These are phyloP conservation scores for Phalaenopsis aphrodite DNA, from an alignment of 106 monocot genomes.

Conservation along the genomic window DNA sequence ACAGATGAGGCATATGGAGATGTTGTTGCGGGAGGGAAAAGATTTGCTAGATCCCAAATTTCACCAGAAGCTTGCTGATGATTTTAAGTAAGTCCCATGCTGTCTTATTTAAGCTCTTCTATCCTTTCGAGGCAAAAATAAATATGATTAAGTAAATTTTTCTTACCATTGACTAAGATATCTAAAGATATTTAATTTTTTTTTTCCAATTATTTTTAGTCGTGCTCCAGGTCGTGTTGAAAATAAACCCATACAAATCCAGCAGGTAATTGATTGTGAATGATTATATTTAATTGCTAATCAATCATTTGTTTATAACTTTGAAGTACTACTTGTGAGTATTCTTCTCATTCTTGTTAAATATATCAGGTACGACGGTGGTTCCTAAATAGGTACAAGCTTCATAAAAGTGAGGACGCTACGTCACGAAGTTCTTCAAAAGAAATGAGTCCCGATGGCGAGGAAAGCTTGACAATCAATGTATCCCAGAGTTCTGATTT, in stretches of 20 bases:
- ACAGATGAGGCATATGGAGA: constrained; percentile 6
- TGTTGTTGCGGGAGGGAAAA: background rate
- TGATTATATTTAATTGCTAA: background rate
- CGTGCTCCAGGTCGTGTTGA: constrained; percentile 1
- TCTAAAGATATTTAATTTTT: background rate
- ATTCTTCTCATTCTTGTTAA: background rate
- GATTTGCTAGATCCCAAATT: constrained; percentile 6
- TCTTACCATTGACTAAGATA: background rate
- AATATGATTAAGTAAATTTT: background rate
- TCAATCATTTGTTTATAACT: background rate
- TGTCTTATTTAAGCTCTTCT: background rate
- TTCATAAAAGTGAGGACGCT: constrained; percentile 3
- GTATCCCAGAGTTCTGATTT: background rate
- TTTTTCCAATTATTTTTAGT: constrained; percentile 1
- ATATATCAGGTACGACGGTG: constrained; percentile 7
- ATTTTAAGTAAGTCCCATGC: constrained; percentile 7
- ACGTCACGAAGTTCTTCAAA: constrained; percentile 4
- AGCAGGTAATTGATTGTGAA: constrained; percentile 1
- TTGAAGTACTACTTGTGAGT: background rate
- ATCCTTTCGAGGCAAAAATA: background rate
- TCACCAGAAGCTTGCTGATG: constrained; percentile 7
- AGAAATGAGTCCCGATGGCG: constrained; percentile 4
- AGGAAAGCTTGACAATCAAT: background rate
- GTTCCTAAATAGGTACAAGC: constrained; percentile 3
- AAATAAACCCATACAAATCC: constrained; percentile 2